phyloP scores from a whole-genome alignment of 139 green algal genomes.

The Bryopsis sp. region DNA sequence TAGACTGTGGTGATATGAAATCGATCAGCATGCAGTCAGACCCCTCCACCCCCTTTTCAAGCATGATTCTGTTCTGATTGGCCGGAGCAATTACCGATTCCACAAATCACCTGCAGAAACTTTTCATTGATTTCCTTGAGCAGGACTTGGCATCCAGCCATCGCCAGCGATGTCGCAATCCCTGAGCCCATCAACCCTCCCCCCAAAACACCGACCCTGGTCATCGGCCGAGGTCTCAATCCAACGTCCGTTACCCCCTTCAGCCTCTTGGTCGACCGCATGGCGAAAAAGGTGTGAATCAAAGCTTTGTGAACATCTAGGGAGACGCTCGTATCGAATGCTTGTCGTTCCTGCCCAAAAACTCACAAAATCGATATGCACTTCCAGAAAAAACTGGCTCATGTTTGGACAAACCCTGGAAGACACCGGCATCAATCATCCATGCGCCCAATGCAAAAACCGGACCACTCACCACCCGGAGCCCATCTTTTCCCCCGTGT shows the following conservation, averaged over 20 bases:
- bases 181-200: constrained; percentile 95
- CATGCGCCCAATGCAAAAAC: no score
- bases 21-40: no score
- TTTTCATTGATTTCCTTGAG: constrained; percentile 98
- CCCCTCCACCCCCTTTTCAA: no score
- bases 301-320: constrained; percentile 86
- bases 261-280: constrained; percentile 85
- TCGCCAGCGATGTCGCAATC: constrained; percentile 82
- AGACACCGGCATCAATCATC: no score
- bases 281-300: constrained; percentile 98
- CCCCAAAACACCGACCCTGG: constrained; percentile 82
- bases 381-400: no score
- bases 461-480: no score
- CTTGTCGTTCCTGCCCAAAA: constrained; percentile 47
- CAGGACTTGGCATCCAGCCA: constrained; percentile 68
- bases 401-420: no score
- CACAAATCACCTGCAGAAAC: constrained; percentile 71
- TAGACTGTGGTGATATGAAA: no score
- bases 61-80: no score
- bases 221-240: constrained; percentile 69
- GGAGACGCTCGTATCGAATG: constrained; percentile 59
- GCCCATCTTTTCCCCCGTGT: constrained; percentile 66
- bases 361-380: no score
- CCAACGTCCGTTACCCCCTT: constrained; percentile 38
- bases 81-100: not conserved